Conservation (phyloP, 2,329 filamentous ascomycete genomes). For the Calonectria naviculata region DNA sequence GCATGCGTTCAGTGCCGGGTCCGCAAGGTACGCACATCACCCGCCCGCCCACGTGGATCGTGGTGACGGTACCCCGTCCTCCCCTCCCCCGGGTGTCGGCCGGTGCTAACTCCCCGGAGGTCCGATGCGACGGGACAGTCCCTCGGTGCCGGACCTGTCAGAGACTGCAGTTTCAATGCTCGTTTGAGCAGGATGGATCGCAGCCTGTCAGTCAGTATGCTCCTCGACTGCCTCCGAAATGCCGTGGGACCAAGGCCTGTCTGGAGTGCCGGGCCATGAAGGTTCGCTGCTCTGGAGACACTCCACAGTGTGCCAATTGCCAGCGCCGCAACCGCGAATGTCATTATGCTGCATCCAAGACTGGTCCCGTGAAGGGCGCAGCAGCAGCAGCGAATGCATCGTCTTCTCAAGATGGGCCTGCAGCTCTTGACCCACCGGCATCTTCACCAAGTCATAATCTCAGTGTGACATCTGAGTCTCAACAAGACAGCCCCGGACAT, state of each 20-base stretch:
- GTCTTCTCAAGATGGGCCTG: constrained; percentile 25
- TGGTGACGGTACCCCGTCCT: constrained; percentile 3
- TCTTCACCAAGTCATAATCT: constrained; percentile 25
- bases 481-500: constrained; percentile 13
- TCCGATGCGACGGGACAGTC: constrained; percentile 41
- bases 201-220: constrained; percentile 33
- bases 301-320: constrained; percentile 38
- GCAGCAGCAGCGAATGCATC: constrained; percentile 1
- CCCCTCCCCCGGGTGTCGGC: constrained; percentile 33
- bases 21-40: constrained; percentile 36
- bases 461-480: constrained; percentile 26
- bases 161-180: constrained; percentile 40
- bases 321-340: constrained; percentile 37
- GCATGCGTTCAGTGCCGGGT: constrained; percentile 43
- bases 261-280: constrained; percentile 41
- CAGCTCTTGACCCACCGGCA: not conserved
- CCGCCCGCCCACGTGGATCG: constrained; percentile 39
- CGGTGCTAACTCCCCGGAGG: constrained; percentile 39
- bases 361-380: constrained; percentile 9
- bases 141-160: constrained; percentile 40
- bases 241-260: constrained; percentile 39
- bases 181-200: constrained; percentile 40
- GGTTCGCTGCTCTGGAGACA: constrained; percentile 41
- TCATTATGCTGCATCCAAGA: constrained; percentile 31
- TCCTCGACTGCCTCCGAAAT: constrained; percentile 40